Evolutionary conservation across 208 protist genomes (phyloP).

Genomic region (Naegleria gruberi): DNA sequence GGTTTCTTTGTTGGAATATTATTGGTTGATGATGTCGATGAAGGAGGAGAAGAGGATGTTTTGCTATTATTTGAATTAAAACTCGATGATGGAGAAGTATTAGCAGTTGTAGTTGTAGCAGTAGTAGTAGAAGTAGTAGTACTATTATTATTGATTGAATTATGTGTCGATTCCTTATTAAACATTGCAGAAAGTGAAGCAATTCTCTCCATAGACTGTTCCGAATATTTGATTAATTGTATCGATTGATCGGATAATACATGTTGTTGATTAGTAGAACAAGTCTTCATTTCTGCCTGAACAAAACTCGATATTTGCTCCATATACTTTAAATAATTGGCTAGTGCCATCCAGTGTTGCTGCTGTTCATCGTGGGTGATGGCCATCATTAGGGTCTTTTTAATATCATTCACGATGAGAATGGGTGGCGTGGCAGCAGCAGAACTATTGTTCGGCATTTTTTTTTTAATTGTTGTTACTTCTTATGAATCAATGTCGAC

Average conservation of each 20-base stretch:
- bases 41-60: too few species aligned
- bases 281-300: neutral
- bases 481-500: too few species aligned
- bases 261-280: neutral
- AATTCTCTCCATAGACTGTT: neutral
- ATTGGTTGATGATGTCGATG: too few species aligned
- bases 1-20: too few species aligned
- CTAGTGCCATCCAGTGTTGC: neutral
- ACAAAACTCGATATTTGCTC: neutral
- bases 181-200: neutral
- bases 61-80: too few species aligned
- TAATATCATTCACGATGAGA: neutral
- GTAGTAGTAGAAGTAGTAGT: neutral
- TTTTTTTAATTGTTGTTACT: too few species aligned
- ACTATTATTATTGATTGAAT: too few species aligned
- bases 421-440: too few species aligned
- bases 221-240: neutral
- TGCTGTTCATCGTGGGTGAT: neutral
- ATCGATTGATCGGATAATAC: neutral
- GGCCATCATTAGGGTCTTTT: neutral
- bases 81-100: too few species aligned
- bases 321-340: neutral
- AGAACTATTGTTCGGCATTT: too few species aligned
- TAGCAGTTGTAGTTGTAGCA: neutral
- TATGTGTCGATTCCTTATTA: too few species aligned